Base-by-base conservation (phyloP, 2,329 filamentous ascomycete genomes). In the Apiospora phragmitis region DNA sequence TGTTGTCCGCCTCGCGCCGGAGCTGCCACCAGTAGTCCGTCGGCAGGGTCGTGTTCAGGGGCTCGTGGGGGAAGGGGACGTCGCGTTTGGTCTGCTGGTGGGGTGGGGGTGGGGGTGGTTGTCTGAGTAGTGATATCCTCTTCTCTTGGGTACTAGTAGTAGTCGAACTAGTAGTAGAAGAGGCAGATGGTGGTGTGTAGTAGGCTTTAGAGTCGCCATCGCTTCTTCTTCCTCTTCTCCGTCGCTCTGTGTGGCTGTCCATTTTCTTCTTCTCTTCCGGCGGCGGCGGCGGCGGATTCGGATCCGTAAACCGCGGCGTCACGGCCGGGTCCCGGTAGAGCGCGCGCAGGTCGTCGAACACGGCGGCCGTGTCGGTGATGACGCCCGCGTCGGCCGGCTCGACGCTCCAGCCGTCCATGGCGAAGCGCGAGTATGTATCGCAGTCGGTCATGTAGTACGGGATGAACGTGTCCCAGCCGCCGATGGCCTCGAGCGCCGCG, bases 391-490 rank as follows among this genome's bases (percentile, higher is more conserved):
- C 78, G 1, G 73, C 77, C 65, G 85, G 82, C 6, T 75, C 73
- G 69, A 81, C 83, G 7, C 78, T 81, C 80, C 83, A 85, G 5
- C 83, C 81, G 18, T 76, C 79, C 85, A 87, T 87, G 7, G 74
- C 71, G n/a, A 88, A 73, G 4, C 86, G 82, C 8, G 79, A 79
- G 74, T 88, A 85, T 80, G 87, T 84, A 75, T 89, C 87, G 77
- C 87, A 90, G 75, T 90, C 88, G 43, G 85, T 87, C 71, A 85
- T 82, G 76, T 90, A 90, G 74, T 86, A 90, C 0, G 88, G 86
- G 51, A 91, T 89, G 70, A 86, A 78, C 0, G 85, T 85, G 75
- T 90, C 88, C 86, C 88, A 90, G 0, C 83, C 86, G 26, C 88
- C 83, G 9, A 89, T 82, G 62, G 84, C 82, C 72, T 85, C 82